Evolutionary conservation across 345 rosid species (phyloP).

Genomic region (Eucalyptus victrix): DNA sequence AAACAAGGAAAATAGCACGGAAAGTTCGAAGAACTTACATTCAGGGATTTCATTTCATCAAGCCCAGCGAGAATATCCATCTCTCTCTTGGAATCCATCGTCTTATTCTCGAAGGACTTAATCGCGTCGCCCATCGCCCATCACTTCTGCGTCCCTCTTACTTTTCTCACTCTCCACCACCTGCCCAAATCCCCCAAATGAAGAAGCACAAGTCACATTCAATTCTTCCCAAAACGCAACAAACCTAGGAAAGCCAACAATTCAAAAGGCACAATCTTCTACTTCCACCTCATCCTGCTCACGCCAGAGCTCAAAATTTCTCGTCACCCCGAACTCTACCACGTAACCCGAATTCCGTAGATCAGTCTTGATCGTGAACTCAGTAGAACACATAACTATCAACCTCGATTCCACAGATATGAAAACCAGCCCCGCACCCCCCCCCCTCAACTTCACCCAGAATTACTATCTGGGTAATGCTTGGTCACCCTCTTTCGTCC

Average conservation of each 20-base stretch:
- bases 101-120: slow-evolving; percentile 23
- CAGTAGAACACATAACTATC: slow-evolving; percentile 3
- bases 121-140: not conserved
- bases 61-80: too few relatives aligned
- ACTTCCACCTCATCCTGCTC: slow-evolving; percentile 63
- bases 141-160: not conserved
- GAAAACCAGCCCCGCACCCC: too few relatives aligned
- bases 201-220: not conserved
- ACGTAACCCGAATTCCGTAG: not conserved
- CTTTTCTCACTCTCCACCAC: not conserved
- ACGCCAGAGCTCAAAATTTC: slow-evolving; percentile 91
- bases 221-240: not conserved
- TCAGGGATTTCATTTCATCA: too few relatives aligned
- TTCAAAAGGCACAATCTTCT: not conserved
- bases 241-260: not conserved
- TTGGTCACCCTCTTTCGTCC: slow-evolving; percentile 60
- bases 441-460: too few relatives aligned
- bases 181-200: not conserved
- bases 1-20: too few relatives aligned
- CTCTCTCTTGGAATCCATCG: too few relatives aligned
- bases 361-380: not conserved
- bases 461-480: slow-evolving; percentile 36
- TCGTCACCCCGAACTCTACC: not conserved
- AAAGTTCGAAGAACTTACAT: too few relatives aligned
- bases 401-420: too few relatives aligned